Percentiles rank a stretch among this genome's conserved stretches.
These are phyloP conservation scores for Gossypium davidsonii DNA, from an alignment of 441 rosid genomes.

Conservation along the genomic window DNA sequence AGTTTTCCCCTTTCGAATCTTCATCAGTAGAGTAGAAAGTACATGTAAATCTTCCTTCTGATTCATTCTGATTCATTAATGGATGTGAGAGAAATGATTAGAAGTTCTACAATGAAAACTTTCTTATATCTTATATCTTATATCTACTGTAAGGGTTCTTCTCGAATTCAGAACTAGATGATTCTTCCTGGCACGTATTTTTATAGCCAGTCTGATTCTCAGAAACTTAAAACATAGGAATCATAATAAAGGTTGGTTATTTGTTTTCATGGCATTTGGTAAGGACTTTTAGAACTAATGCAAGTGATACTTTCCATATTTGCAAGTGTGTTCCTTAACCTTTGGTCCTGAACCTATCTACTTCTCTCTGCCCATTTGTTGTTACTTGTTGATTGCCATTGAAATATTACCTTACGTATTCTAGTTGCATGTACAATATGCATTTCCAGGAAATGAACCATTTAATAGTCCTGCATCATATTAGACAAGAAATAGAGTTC, in stretches of 20 bases:
- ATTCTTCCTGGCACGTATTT: not conserved
- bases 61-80: not conserved
- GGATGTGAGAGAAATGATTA: not conserved
- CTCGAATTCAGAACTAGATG: not conserved
- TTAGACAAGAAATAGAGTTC: not conserved
- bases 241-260: not conserved
- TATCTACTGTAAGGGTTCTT: not conserved
- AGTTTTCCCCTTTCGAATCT: not conserved
- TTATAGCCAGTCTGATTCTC: not conserved
- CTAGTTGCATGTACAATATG: not conserved
- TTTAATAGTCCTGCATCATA: not conserved
- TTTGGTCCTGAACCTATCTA: not conserved
- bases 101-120: not conserved
- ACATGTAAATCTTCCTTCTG: not conserved
- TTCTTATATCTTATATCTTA: not conserved
- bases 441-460: not conserved
- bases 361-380: not conserved
- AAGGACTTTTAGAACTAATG: not conserved
- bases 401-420: not conserved
- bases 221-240: not conserved
- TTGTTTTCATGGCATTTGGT: not conserved
- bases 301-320: not conserved
- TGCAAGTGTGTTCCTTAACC: not conserved
- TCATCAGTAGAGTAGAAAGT: not conserved
- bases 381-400: not conserved